These are phyloP conservation scores for Luffa acutangula DNA, from an alignment of 306 rosid species.

Conservation along the genomic window DNA sequence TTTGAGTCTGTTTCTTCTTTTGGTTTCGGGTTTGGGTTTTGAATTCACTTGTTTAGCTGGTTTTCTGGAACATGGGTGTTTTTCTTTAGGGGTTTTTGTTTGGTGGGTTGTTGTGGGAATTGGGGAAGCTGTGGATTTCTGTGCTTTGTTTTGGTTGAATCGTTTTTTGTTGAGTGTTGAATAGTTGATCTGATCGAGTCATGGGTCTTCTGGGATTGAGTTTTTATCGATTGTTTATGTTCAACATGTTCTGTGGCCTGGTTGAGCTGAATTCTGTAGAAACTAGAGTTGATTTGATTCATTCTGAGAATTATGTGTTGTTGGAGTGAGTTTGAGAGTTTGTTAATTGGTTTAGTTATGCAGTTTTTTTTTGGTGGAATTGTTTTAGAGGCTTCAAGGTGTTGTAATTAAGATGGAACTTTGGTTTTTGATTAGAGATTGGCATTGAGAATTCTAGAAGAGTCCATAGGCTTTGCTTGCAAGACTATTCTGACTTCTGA, in stretches of 20 bases:
- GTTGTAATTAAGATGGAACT: background rate
- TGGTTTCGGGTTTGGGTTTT: background rate
- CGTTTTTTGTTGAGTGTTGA: conserved; percentile 1
- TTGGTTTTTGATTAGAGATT: background rate
- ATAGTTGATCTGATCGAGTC: conserved; percentile 33
- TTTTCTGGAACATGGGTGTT: background rate
- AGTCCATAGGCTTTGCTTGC: background rate
- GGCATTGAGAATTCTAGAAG: background rate
- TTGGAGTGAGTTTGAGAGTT: background rate
- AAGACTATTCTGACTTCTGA: background rate
- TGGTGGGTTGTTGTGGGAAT: background rate
- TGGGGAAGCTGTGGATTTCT: background rate
- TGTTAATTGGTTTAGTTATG: background rate
- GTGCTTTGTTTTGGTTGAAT: background rate
- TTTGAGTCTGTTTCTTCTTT: background rate
- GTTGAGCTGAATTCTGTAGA: background rate
- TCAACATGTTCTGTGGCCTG: background rate
- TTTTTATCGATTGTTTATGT: background rate
- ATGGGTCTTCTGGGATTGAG: conserved; percentile 4
- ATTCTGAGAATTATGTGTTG: background rate
- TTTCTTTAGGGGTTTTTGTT: background rate
- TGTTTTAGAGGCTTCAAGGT: background rate
- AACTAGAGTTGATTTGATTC: background rate
- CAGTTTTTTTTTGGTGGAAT: background rate
- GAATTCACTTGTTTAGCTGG: background rate